Conservation (phyloP, 1,139 yeast genomes). For the Suhomyces bokatorum region DNA sequence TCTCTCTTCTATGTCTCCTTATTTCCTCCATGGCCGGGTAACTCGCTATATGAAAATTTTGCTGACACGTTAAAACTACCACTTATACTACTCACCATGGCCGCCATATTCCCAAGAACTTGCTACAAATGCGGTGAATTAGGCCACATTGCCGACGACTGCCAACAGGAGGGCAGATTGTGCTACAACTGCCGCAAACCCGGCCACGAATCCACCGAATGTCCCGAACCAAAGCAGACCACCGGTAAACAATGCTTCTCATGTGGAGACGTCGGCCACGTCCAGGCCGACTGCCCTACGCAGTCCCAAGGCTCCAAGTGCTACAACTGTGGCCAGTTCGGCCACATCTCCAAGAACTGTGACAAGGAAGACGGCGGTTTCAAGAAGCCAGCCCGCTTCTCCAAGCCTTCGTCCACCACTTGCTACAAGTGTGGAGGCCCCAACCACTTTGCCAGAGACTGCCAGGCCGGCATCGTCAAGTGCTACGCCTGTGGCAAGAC, state of each 20-base stretch:
- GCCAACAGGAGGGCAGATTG: slow-evolving; percentile 78
- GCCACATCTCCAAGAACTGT: slow-evolving; percentile 82
- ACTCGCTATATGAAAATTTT: slow-evolving; percentile 14
- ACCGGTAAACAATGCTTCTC: slow-evolving; percentile 86
- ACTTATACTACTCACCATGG: slow-evolving; percentile 32
- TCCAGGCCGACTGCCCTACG: slow-evolving; percentile 65
- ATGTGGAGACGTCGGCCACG: slow-evolving; percentile 75
- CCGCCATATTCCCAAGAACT: slow-evolving; percentile 76
- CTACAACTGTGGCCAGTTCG: slow-evolving; percentile 67
- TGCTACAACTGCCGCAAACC: slow-evolving; percentile 93
- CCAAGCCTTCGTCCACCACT: slow-evolving; percentile 45
- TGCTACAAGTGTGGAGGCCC: slow-evolving; percentile 95
- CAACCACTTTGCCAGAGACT: slow-evolving; percentile 89
- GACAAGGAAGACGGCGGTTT: slow-evolving; percentile 33
- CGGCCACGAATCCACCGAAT: slow-evolving; percentile 86
- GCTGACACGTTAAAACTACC: slow-evolving; percentile 2
- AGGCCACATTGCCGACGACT: slow-evolving; percentile 88
- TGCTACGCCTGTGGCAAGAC: slow-evolving; percentile 91
- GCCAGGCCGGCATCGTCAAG: slow-evolving; percentile 72
- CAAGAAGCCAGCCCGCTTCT: slow-evolving; percentile 18
- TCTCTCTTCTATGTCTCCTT: background rate
- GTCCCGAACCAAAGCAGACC: slow-evolving; percentile 84
- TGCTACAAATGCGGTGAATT: slow-evolving; percentile 92
- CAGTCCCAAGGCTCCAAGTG: slow-evolving; percentile 52
- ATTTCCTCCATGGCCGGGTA: slow-evolving; percentile 16